Evolutionary conservation across 371 early-diverging fungal species (phyloP).

Genomic region (Rhizopus stolonifer): DNA sequence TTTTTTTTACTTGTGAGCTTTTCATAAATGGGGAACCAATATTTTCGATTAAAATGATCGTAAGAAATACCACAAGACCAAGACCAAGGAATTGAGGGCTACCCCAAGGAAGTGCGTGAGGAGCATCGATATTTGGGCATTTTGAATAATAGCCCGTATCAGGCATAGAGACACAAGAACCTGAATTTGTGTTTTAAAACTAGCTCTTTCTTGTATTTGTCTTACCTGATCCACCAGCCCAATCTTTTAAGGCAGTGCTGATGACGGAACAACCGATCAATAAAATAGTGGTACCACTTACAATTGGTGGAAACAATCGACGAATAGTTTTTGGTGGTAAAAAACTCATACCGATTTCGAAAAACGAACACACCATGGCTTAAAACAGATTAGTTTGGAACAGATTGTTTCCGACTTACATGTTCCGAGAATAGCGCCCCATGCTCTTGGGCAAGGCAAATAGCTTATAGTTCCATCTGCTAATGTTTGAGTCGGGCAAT

Average conservation of each 20-base stretch:
- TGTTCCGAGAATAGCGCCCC: constrained; percentile 63
- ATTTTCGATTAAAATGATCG: constrained; percentile 62
- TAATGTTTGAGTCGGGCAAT: constrained; percentile 41
- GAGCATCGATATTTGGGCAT: constrained; percentile 57
- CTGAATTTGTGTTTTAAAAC: not conserved
- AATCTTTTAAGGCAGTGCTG: constrained; percentile 52
- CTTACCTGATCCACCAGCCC: constrained; percentile 59
- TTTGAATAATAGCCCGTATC: constrained; percentile 50
- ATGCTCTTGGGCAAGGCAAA: constrained; percentile 55
- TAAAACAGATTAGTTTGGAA: not conserved
- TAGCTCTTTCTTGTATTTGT: not conserved
- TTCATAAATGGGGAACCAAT: constrained; percentile 69
- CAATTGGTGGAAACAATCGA: constrained; percentile 60
- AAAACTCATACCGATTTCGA: constrained; percentile 57
- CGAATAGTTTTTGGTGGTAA: constrained; percentile 56
- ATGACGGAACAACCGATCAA: constrained; percentile 60
- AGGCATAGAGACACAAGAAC: constrained; percentile 41
- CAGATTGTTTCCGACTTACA: constrained; percentile 23
- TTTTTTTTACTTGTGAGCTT: constrained; percentile 45
- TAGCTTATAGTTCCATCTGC: constrained; percentile 45
- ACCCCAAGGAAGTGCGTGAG: constrained; percentile 65
- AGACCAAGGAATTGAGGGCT: constrained; percentile 60
- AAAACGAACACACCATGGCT: constrained; percentile 54
- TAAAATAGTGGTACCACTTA: constrained; percentile 58
- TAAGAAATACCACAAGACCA: constrained; percentile 59